Base-by-base conservation (phyloP, 768 basidiomycete genomes). In the Sporobolomyces phaffii region DNA sequence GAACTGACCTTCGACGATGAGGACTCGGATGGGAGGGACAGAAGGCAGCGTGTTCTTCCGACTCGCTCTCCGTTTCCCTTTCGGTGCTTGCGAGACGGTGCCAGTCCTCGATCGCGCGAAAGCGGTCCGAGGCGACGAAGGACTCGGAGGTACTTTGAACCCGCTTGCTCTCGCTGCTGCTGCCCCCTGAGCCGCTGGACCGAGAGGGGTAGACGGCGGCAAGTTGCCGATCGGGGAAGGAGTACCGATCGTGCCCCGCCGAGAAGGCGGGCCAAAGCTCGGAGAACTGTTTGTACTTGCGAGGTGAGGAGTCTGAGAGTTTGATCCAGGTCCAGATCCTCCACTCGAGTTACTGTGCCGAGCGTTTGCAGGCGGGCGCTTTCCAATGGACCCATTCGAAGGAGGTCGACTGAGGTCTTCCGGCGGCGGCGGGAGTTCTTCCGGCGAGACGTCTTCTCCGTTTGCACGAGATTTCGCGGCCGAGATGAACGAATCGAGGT, bases 11-110 rank as follows among this genome's bases (percentile, higher is more conserved):
- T 99, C 96, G 43, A 98, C 96, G 74, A 99, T 96, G 73, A 99
- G 83, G 1, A 99, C 96, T 73, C 89, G 94, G 76, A 99, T 97
- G 0, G 96, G 96, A 5, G 96, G 96, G 3, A 94, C 87, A 36
- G 69, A 68, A 7, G 69, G 58, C 17, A 69, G 24, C 13, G 66
- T 57, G 2, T 41, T 60, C 48, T 64, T 54, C 53, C 62, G 22
- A 51, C 63, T 68, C 28, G 49, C 34, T 6, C 51, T 24, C 10
- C 59, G 14, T 31, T 56, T 64, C 10, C 52, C 58, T 57, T 69
- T 70, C 44, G 68, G 61, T 6, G 43, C 29, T 33, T 28, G 29
- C 5, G 53, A 11, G 11, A 54, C 13, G 8, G 68, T 54, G 11
- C 40, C 34, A 6, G 48, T 45, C 33, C 58, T 40, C 2, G 47